Base-by-base conservation (phyloP, 148 eudicot genomes). In the Rhododendron mucronatum region DNA sequence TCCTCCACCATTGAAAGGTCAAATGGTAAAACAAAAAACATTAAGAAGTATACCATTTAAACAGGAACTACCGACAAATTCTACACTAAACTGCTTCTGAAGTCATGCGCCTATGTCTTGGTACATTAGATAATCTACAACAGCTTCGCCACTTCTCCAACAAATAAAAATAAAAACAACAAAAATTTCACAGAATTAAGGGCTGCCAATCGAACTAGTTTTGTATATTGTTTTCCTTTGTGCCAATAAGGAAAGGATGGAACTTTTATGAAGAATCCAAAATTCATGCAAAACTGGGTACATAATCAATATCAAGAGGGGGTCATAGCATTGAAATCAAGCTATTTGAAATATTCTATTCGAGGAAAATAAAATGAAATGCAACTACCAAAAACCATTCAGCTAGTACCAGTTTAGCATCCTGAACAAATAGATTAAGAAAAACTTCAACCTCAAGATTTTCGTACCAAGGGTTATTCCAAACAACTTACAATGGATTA, bases 141-240 rank as follows among this genome's bases (percentile, higher is more conserved):
- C 85, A 83, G 37, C 77, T 63, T 83, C 37, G 15, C 61, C 63
- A 83, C 33, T 51, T 51, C 20, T 44, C 44, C 16, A 84, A 53
- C 7, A 51, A 53, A n/a, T 2, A 73, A 84, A 73, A 26, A 4
- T 3, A 9, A 35, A 74, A 41, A 3, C 4, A 28, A 28, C 13
- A 30, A 11, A 51, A 20, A 6, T 41, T 47, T 7, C 11, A 45
- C 71, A 2, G 45, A 20, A 4, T 35, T 84, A 81, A 84, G 35
- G 47, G 28, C 12, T 35, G 37, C 57, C 48, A 5, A 51, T 45
- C 23, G 23, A 84, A 76, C 51, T 9, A 65, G 26, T 71, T 69
- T 71, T 67, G 74, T 11, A 2, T 33, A 33, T 71, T 71, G 65
- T 21, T 71, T 71, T 71, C 41, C 76, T 1, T 33, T 67, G 3